Conservation (phyloP, 2,329 filamentous ascomycete species). For the Xylariaceae sp. region DNA sequence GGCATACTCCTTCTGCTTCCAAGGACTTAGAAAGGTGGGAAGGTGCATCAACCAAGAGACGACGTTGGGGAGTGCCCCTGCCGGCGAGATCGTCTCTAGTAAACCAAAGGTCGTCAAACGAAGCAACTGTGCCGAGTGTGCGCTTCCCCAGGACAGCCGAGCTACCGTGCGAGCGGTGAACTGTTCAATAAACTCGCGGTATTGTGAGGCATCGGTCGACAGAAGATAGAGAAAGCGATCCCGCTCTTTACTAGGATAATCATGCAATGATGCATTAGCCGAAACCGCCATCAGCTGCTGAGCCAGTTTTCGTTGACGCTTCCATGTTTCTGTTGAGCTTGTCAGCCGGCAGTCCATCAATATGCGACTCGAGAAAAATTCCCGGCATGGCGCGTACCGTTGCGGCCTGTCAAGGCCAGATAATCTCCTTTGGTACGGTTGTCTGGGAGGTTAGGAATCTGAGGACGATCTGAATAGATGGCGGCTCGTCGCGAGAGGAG, state of each 20-base stretch:
- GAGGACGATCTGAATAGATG: slow-evolving; percentile 55
- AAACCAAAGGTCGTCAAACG: slow-evolving; percentile 53
- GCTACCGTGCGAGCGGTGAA: slow-evolving; percentile 54
- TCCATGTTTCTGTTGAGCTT: slow-evolving; percentile 49
- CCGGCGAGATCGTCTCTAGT: slow-evolving; percentile 52
- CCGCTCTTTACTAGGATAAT: slow-evolving; percentile 50
- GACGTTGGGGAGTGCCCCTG: slow-evolving; percentile 51
- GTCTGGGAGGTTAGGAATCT: slow-evolving; percentile 54
- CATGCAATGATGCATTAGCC: slow-evolving; percentile 45
- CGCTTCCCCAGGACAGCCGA: slow-evolving; percentile 52
- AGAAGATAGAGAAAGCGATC: slow-evolving; percentile 54
- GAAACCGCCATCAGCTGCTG: slow-evolving; percentile 50
- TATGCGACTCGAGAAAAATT: background rate
- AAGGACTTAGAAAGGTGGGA: slow-evolving; percentile 48
- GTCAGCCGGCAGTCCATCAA: background rate
- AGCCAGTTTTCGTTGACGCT: slow-evolving; percentile 53
- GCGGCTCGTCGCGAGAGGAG: slow-evolving; percentile 48
- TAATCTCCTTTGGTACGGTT: slow-evolving; percentile 55
- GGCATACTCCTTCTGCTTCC: slow-evolving; percentile 51
- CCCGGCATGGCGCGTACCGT: slow-evolving; percentile 40
- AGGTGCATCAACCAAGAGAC: slow-evolving; percentile 48
- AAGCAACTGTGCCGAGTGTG: slow-evolving; percentile 47
- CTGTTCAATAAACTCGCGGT: slow-evolving; percentile 54
- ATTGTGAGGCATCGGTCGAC: slow-evolving; percentile 47
- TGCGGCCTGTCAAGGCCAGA: slow-evolving; percentile 51